phyloP scores from a whole-genome alignment of 1,284 basidiomycete species.

The Pulchroboletus neoregius region DNA sequence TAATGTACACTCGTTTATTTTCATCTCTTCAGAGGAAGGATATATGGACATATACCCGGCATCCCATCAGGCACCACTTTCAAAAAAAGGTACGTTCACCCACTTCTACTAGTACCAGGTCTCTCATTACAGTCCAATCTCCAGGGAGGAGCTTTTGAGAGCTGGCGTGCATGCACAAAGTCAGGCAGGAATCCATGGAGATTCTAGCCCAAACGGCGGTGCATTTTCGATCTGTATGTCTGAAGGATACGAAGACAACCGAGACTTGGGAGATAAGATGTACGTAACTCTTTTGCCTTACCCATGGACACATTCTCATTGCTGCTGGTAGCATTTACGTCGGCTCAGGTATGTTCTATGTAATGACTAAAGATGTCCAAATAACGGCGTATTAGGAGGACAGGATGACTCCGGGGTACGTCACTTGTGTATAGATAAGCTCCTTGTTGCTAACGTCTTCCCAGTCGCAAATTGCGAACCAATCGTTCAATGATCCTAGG shows the following conservation, averaged over 20 bases:
- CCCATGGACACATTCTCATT: not conserved
- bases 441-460: not conserved
- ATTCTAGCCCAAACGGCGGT: constrained; percentile 21
- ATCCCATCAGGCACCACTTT: constrained; percentile 9
- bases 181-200: constrained; percentile 29
- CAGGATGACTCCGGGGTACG: constrained; percentile 23
- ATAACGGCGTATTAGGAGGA: constrained; percentile 19
- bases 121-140: not conserved
- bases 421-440: not conserved
- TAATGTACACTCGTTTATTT: not conserved
- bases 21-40: constrained; percentile 7
- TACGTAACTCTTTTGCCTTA: constrained; percentile 19
- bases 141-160: constrained; percentile 9
- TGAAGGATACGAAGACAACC: constrained; percentile 41
- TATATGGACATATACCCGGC: constrained; percentile 21
- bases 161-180: constrained; percentile 19
- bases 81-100: constrained; percentile 13
- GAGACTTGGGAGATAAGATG: constrained; percentile 39
- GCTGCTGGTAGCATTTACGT: constrained; percentile 37
- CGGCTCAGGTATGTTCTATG: constrained; percentile 29
- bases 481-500: constrained; percentile 31
- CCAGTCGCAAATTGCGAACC: constrained; percentile 32
- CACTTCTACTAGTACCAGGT: too few relatives aligned
- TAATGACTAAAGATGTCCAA: not conserved
- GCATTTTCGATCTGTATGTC: constrained; percentile 42